Evolutionary conservation across 345 rosid genomes (phyloP).

Genomic region (Sisymbrium altissimum): DNA sequence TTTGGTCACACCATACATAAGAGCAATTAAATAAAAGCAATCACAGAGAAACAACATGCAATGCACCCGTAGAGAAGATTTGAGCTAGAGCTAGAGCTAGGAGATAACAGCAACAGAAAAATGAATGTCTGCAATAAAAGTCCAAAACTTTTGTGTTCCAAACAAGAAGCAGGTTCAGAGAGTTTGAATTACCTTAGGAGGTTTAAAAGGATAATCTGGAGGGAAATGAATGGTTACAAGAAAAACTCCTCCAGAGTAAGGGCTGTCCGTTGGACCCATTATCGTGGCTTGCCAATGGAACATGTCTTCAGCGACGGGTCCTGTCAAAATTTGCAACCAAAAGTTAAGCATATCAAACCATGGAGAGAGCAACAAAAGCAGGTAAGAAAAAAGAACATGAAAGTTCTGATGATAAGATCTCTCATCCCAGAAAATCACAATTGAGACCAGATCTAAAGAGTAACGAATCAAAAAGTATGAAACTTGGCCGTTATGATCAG

Average conservation of each 20-base stretch:
- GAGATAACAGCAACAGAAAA: not conserved
- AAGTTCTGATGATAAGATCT: not conserved
- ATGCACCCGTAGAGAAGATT: not conserved
- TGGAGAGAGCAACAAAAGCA: not conserved
- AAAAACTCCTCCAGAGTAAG: conserved; percentile 74
- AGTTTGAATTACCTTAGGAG: conserved; percentile 53
- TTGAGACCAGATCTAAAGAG: conserved; percentile 4
- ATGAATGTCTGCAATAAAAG: not conserved
- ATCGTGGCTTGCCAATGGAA: conserved; percentile 89
- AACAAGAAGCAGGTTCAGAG: not conserved
- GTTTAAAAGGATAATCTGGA: conserved; percentile 82
- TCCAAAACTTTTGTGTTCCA: not conserved
- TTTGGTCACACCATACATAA: not conserved
- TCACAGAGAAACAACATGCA: not conserved
- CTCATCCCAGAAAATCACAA: not conserved
- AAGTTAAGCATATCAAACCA: not conserved
- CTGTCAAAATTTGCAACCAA: conserved; percentile 30
- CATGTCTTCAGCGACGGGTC: conserved; percentile 87
- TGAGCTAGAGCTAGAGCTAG: not conserved
- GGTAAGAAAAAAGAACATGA: not conserved
- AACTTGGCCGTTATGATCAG: not conserved
- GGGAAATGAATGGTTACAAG: conserved; percentile 77
- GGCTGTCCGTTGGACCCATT: conserved; percentile 85
- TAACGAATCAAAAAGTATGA: conserved; percentile 2
- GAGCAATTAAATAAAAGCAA: not conserved